Base-by-base conservation (phyloP, 495 filamentous ascomycete genomes). In the Melanomma pulvis-pyrius region DNA sequence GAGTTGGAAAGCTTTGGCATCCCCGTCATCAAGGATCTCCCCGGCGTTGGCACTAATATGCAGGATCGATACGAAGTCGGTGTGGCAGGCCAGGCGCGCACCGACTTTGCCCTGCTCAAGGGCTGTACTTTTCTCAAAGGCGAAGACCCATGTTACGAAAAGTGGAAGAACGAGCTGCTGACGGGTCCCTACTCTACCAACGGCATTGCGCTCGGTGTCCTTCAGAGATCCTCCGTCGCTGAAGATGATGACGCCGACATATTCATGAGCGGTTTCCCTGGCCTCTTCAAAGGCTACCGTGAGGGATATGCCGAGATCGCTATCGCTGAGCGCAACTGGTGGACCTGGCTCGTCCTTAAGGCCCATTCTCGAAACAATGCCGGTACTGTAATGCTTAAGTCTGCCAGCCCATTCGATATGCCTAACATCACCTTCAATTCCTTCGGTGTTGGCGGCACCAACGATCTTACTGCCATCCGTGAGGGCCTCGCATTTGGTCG, bases 21-120 rank as follows among this genome's bases (percentile, higher is more conserved):
- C 59, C 70, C 77, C 6, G 75, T 86, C 0, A 56, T 87, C 0
- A 64, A 74, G 28, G 80, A 88, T 64, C 75, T 84, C 0, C 85
- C 85, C 0, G 84, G 82, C 17, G 87, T 90, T 0, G 88, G 88
- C 44, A 77, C 77, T 17, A 89, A 89, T 72, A 74, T 90, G 1
- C 84, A 88, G 58, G 86, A 89, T 67, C 84, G 84, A 72, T 84
- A 86, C 69, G 86, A 88, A 60, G 78, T 76, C 22, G 66, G 76
- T 34, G 80, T 87, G 8, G 76, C 79, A 29, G 81, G 74, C 51
- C 55, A 74, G 77, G 0, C 73, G 6, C 15, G 29, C 13, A 22
- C 56, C 48, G 6, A 49, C 15, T 7, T 6, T 49, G 24, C 46
- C 46, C n/a, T 21, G 7, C 8, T 49, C n/a, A 49, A 21, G 15